A percentile compares a stretch with the other conserved stretches of the same genome.
Conservation (phyloP, 1,284 basidiomycete species). For the Apiotrichum domesticum region DNA sequence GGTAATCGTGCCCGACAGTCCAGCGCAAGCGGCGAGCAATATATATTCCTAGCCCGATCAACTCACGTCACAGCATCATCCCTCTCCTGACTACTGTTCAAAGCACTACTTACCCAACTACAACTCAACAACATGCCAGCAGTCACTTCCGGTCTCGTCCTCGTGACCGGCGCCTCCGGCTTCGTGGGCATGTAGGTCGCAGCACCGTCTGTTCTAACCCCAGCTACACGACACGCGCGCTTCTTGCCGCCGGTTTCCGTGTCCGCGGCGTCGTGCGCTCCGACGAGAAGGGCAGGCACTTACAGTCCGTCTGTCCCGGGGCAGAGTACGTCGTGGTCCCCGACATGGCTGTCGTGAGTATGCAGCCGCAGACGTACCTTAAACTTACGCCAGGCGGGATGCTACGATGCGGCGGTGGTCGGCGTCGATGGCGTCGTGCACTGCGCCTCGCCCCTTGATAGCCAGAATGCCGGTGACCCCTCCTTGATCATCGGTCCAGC, state of each 20-base stretch:
- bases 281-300: slow-evolving; percentile 52
- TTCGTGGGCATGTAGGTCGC: slow-evolving; percentile 19
- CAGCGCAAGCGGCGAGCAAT: too few relatives aligned
- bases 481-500: slow-evolving; percentile 2
- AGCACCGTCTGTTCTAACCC: too few relatives aligned
- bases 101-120: too few relatives aligned
- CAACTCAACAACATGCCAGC: slow-evolving; percentile 42
- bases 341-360: slow-evolving; percentile 53
- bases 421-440: slow-evolving; percentile 57
- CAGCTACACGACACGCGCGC: slow-evolving; percentile 25
- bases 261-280: slow-evolving; percentile 58
- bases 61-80: too few relatives aligned
- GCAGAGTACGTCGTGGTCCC: slow-evolving; percentile 54
- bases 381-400: slow-evolving; percentile 50
- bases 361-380: background rate
- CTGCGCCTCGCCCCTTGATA: slow-evolving; percentile 18
- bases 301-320: slow-evolving; percentile 49
- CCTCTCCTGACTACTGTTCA: too few relatives aligned
- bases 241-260: slow-evolving; percentile 32
- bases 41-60: too few relatives aligned
- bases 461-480: slow-evolving; percentile 1
- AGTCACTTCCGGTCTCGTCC: slow-evolving; percentile 44
- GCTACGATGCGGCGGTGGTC: slow-evolving; percentile 62
- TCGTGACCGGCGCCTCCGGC: slow-evolving; percentile 27
- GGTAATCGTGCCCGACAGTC: too few relatives aligned